Percentiles rank a stretch among this genome's conserved stretches.
Evolutionary conservation across 2,329 filamentous ascomycete genomes (phyloP).

Genomic region (Aspergillus luchuensis): DNA sequence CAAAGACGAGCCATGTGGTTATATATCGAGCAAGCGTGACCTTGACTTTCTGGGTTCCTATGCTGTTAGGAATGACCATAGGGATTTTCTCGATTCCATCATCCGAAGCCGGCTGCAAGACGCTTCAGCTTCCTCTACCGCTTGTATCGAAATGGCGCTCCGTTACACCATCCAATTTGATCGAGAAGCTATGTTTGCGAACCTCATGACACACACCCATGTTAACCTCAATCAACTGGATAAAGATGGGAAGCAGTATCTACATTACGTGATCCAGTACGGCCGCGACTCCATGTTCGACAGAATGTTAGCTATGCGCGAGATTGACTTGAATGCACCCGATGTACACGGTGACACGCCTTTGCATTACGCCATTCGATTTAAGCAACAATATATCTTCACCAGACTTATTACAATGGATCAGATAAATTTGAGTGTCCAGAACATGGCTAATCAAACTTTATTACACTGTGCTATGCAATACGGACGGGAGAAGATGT

Average conservation of each 20-base stretch:
- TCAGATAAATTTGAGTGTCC: too few relatives aligned
- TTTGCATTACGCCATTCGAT: neutral
- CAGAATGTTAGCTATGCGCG: neutral
- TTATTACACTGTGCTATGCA: too few relatives aligned
- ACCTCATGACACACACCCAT: neutral
- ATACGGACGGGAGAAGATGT: neutral
- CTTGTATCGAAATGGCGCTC: too few relatives aligned
- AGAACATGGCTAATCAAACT: too few relatives aligned
- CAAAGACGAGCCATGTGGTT: neutral
- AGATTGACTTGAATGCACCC: neutral
- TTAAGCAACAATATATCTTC: neutral
- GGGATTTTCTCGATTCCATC: accelerated
- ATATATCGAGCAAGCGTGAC: neutral
- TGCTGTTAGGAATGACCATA: too few relatives aligned
- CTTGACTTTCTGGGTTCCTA: too few relatives aligned
- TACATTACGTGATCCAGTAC: neutral
- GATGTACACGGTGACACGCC: neutral
- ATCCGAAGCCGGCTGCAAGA: too few relatives aligned
- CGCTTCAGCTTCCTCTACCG: too few relatives aligned
- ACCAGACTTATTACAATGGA: too few relatives aligned
- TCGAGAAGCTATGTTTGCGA: too few relatives aligned
- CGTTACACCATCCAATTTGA: too few relatives aligned
- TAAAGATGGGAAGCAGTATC: neutral
- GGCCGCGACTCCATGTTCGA: neutral
- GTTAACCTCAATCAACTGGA: neutral